A percentile compares a stretch with the other conserved stretches of the same genome.
These are phyloP conservation scores for Periglandula ipomoeae DNA, from an alignment of 2,329 filamentous ascomycete genomes.

Conservation along the genomic window DNA sequence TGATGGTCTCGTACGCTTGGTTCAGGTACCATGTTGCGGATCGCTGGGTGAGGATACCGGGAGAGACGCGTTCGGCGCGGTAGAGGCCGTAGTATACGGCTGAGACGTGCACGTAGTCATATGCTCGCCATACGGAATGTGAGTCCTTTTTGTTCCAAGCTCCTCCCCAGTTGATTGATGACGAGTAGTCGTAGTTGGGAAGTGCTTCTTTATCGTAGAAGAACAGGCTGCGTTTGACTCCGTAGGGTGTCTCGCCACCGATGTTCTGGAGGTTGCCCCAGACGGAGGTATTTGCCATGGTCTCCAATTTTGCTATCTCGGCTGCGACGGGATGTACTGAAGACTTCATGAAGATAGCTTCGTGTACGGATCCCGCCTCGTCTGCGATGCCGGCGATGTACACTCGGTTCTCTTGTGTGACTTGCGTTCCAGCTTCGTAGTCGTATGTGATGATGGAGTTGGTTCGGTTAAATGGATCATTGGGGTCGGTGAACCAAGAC, in stretches of 20 bases:
- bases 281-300: constrained; percentile 1
- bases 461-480: constrained; percentile 44
- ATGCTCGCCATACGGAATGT: constrained; percentile 39
- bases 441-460: constrained; percentile 51
- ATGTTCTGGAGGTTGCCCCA: constrained; percentile 1
- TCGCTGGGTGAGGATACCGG: constrained; percentile 29
- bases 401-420: constrained; percentile 38
- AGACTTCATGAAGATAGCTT: constrained; percentile 47
- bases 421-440: constrained; percentile 32
- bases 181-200: constrained; percentile 34
- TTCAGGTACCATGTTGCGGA: constrained; percentile 46
- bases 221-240: constrained; percentile 46
- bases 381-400: constrained; percentile 54
- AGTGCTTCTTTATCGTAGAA: constrained; percentile 41
- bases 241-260: constrained; percentile 9
- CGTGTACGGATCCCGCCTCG: constrained; percentile 48
- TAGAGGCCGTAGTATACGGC: constrained; percentile 51
- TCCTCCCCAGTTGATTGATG: constrained; percentile 36
- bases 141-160: constrained; percentile 41
- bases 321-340: constrained; percentile 36
- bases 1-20: constrained; percentile 40
- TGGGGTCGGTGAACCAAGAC: constrained; percentile 40
- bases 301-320: constrained; percentile 43
- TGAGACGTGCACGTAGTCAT: constrained; percentile 49
- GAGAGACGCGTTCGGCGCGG: constrained; percentile 40